Base-by-base conservation (phyloP, 2,329 filamentous ascomycete genomes). In the Fonsecaea monophora region DNA sequence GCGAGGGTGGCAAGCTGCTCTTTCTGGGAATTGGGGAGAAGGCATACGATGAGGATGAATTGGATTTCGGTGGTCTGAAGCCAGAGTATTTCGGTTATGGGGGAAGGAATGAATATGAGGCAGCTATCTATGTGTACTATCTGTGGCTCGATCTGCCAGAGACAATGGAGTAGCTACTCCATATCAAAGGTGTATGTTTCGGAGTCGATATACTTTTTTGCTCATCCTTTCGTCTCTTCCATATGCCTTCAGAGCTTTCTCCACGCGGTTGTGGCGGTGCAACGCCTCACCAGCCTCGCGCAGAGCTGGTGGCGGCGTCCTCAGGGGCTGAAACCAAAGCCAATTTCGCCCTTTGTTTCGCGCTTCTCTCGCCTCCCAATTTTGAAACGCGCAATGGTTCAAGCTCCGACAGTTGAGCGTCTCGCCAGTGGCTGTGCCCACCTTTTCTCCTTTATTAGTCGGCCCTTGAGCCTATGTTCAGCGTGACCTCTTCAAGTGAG, bases 191-290 rank as follows among this genome's bases (percentile, higher is more conserved):
- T 32, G 30, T 42, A 42, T 42, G 15, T n/a, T 15, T 42, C 38
- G 15, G 38, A 13, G 38, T 42, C 12, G 15, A 13, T 15, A 42
- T 6, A 12, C 8, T 25, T 50, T 10, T 50, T 45, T 37, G 54
- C 30, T 50, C 21, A 55, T 60, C 66, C 30, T 63, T 60, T 21
- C 37, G 68, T 59, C 21, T 38, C 38, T 15, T 66, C 42, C 7
- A 21, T 18, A 48, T n/a, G n/a, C 7, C 18, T 48, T 9, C 12
- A 9, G 21, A 48, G 32, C 15, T 18, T 3, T 8, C 18, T 12
- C 30, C 6, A 30, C 25, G 45, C 0, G 21, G 21, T 8, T 50
- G 45, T 50, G 45, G 45, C 45, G 18, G 45, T 50, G 18, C 45
- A 25, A 9, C 25, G 21, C 10, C 4, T 25, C 18, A 50, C 10